A percentile compares a stretch with the other conserved stretches of the same genome.
Evolutionary conservation across 257 asterid species (phyloP).

Genomic region (Linderniella brevidens): DNA sequence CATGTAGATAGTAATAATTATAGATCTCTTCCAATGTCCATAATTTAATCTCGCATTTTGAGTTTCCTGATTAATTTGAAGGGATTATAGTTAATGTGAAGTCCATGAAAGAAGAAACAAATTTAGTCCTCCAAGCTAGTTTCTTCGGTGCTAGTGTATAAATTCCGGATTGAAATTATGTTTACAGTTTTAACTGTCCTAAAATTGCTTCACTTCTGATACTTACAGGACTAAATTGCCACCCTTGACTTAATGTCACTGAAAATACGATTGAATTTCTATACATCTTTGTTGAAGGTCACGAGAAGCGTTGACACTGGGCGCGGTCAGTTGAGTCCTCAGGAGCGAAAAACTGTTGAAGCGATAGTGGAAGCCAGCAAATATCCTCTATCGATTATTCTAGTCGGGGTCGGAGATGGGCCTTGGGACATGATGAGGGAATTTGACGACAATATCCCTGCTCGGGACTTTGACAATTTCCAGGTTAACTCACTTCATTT

Average conservation of each 20-base stretch:
- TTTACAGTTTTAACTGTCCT: too few relatives aligned
- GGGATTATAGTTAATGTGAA: too few relatives aligned
- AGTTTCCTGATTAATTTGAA: neutral
- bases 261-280: conserved; percentile 79
- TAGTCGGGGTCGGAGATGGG: conserved; percentile 94
- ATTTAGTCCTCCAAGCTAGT: too few relatives aligned
- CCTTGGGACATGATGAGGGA: conserved; percentile 98
- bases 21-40: neutral
- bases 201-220: too few relatives aligned
- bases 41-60: conserved; percentile 8
- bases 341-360: conserved; percentile 81
- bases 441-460: conserved; percentile 83
- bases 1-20: too few relatives aligned
- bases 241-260: too few relatives aligned
- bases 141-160: too few relatives aligned
- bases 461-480: conserved; percentile 86
- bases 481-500: conserved; percentile 29
- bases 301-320: conserved; percentile 86
- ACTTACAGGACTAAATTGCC: too few relatives aligned
- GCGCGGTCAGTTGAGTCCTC: conserved; percentile 69
- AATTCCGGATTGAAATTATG: too few relatives aligned
- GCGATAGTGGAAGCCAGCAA: conserved; percentile 95
- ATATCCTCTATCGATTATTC: conserved; percentile 65
- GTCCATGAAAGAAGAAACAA: too few relatives aligned
- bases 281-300: conserved; percentile 22